Evolutionary conservation across 2,329 filamentous ascomycete genomes (phyloP), one percentile per base, ranked within the genome.

Genomic region (Pseudogymnoascus sp.): DNA sequence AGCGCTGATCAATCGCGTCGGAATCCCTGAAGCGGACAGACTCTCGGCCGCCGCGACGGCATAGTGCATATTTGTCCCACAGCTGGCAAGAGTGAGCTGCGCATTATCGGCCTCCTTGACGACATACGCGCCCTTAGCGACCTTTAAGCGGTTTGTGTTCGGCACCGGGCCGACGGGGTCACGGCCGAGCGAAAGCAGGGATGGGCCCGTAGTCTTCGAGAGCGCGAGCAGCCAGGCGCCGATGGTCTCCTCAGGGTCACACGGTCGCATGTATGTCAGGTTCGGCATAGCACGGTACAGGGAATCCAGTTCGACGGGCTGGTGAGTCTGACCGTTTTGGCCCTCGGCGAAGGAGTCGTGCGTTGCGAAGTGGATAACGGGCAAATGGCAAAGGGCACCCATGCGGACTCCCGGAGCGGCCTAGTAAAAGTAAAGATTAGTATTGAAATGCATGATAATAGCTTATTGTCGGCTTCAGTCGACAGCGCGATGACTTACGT

Each of bases 321-420:
- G 84, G 66, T 87, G 84, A 0, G 84, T 77, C 77, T 37, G 80
- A 77, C 4, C 77, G 78, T 64, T 80, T 62, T 79, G 76, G 6
- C 78, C 77, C 68, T 74, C 77, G 7, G 77, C 78, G 35, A 79
- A 77, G 5, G 73, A 76, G 69, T 79, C 77, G 66, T 80, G 78
- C 0, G 78, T 80, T 0, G 77, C 78, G 19, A 75, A 68, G 64
- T 80, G 78, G 42, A 80, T 78, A 10, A 74, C 70, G 61, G 78
- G 74, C 0, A 80, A 72, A 7, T 74, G 68, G 62, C 78, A 74
- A 1, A 80, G 69, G 0, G 78, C 77, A 6, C 77, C 77, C 77
- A 80, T 79, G 23, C 78, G 76, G 0, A 80, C 74, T 0, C 73
- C 78, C 0, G 77, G 74, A 0, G 78, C 78, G 4, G 77, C 77